phyloP scores from a whole-genome alignment of 441 rosid species.

The Viola pubescens region DNA sequence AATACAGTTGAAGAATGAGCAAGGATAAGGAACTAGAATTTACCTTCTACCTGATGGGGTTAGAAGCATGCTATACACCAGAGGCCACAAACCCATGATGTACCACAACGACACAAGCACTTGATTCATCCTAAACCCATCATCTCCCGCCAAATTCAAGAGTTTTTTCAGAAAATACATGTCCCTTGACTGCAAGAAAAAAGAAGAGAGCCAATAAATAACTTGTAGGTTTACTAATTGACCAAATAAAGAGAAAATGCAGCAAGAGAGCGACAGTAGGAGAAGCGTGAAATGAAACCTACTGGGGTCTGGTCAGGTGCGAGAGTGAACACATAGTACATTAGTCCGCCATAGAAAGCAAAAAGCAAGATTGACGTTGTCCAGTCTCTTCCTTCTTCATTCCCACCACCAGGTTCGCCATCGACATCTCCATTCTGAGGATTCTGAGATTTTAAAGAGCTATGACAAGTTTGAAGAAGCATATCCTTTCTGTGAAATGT shows the following conservation, averaged over 20 bases:
- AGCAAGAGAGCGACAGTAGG: neutral
- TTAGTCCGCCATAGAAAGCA: conserved; percentile 62
- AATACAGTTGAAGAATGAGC: neutral
- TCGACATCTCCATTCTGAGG: conserved; percentile 18
- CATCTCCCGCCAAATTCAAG: conserved; percentile 62
- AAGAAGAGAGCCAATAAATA: neutral
- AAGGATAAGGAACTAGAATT: conserved; percentile 10
- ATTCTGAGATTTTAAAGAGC: conserved; percentile 41
- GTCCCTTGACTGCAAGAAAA: conserved; percentile 59
- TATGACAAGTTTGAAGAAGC: conserved; percentile 31
- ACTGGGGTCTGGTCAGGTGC: conserved; percentile 79
- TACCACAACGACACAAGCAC: conserved; percentile 81
- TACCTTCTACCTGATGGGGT: conserved; percentile 83
- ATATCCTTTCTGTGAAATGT: conserved; percentile 17
- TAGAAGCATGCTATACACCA: conserved; percentile 70
- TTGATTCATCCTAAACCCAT: conserved; percentile 79
- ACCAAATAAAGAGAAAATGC: neutral
- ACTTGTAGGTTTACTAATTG: neutral
- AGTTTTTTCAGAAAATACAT: conserved; percentile 76
- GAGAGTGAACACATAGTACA: conserved; percentile 67
- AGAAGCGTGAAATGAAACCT: neutral
- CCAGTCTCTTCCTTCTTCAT: conserved; percentile 56
- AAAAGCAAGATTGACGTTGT: conserved; percentile 63
- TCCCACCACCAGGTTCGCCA: conserved; percentile 12
- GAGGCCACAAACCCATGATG: conserved; percentile 91